A percentile compares a stretch with the other conserved stretches of the same genome.
Evolutionary conservation across 1,139 yeast genomes (phyloP).

Genomic region (Lodderomyces metapsilosis): DNA sequence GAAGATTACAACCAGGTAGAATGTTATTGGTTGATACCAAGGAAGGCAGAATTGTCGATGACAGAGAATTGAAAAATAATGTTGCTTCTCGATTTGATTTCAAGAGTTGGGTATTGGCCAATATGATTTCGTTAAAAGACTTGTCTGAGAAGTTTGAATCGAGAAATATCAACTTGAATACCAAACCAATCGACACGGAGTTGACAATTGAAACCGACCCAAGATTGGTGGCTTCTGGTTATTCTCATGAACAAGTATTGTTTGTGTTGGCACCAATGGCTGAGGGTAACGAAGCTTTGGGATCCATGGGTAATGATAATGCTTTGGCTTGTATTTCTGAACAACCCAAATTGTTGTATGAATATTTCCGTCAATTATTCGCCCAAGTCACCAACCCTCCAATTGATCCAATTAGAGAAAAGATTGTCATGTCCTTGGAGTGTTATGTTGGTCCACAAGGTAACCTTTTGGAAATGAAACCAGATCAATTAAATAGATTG

Average conservation of each 20-base stretch:
- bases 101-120: slow-evolving; percentile 89
- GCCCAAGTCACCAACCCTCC: slow-evolving; percentile 99
- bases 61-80: slow-evolving; percentile 75
- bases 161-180: slow-evolving; percentile 41
- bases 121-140: slow-evolving; percentile 80
- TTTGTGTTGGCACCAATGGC: slow-evolving; percentile 93
- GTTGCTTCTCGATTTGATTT: slow-evolving; percentile 89
- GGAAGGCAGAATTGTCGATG: slow-evolving; percentile 91
- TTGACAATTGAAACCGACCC: slow-evolving; percentile 73
- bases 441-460: slow-evolving; percentile 98
- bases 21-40: slow-evolving; percentile 94
- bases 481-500: slow-evolving; percentile 87
- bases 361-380: slow-evolving; percentile 92
- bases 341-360: slow-evolving; percentile 87
- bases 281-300: slow-evolving; percentile 90
- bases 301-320: slow-evolving; percentile 98
- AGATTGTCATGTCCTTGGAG: slow-evolving; percentile 94
- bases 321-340: slow-evolving; percentile 96
- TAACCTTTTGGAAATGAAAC: slow-evolving; percentile 87
- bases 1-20: slow-evolving; percentile 94
- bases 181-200: slow-evolving; percentile 22
- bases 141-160: slow-evolving; percentile 56
- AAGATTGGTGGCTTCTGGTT: slow-evolving; percentile 82
- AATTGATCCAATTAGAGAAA: slow-evolving; percentile 95
- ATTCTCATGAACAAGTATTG: slow-evolving; percentile 87